These are phyloP conservation scores for Clarireedia hainanense DNA, from an alignment of 2,329 filamentous ascomycete species.

Conservation along the genomic window DNA sequence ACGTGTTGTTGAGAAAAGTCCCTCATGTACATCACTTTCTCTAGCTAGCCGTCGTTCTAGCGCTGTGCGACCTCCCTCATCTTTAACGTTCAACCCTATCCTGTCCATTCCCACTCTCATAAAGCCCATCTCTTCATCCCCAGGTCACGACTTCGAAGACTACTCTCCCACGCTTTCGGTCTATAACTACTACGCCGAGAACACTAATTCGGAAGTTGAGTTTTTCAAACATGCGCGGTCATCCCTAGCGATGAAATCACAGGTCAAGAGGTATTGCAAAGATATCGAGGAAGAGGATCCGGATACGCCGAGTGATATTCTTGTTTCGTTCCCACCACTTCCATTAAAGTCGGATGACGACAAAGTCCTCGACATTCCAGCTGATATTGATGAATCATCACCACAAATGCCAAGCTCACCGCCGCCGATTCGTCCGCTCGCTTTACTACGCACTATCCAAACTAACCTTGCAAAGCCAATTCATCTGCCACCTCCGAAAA, in stretches of 20 bases:
- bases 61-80: slow-evolving; percentile 16
- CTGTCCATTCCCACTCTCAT: slow-evolving; percentile 10
- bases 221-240: slow-evolving; percentile 13
- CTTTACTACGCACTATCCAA: not conserved
- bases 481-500: not conserved
- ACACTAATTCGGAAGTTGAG: slow-evolving; percentile 16
- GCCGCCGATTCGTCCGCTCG: not conserved
- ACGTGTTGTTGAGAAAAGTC: slow-evolving; percentile 11
- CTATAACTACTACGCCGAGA: slow-evolving; percentile 19
- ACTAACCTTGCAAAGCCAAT: not conserved
- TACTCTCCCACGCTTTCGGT: slow-evolving; percentile 20
- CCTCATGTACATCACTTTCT: slow-evolving; percentile 8
- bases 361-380: not conserved
- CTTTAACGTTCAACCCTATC: slow-evolving; percentile 18
- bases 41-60: slow-evolving; percentile 4
- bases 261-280: slow-evolving; percentile 12
- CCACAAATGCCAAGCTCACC: not conserved
- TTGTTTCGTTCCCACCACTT: not conserved
- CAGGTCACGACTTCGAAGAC: slow-evolving; percentile 1
- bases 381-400: not conserved
- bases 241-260: slow-evolving; percentile 8
- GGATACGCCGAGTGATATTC: slow-evolving; percentile 1
- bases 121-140: not conserved
- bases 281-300: slow-evolving; percentile 9
- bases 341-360: not conserved